These are phyloP conservation scores for Penicillium occitanis DNA, from an alignment of 2,329 filamentous ascomycete species.

Conservation along the genomic window DNA sequence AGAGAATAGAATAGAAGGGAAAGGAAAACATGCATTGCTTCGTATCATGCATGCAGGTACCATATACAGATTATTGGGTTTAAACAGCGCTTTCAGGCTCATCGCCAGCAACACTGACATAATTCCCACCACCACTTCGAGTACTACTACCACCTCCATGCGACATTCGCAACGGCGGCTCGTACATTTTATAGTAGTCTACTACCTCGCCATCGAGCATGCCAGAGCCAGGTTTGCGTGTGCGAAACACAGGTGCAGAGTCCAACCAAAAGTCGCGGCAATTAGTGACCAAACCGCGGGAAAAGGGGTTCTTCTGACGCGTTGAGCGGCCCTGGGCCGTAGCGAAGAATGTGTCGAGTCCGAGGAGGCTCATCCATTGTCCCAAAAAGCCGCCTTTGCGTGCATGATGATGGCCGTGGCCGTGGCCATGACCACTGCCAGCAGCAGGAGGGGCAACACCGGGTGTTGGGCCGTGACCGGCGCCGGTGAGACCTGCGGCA, in stretches of 20 bases:
- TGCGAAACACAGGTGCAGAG: conserved; percentile 75
- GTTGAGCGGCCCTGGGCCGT: conserved; percentile 68
- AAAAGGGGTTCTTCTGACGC: conserved; percentile 76
- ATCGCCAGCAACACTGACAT: conserved; percentile 56
- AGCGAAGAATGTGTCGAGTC: conserved; percentile 89
- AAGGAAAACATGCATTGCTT: not conserved
- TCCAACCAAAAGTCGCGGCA: conserved; percentile 98
- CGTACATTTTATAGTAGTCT: conserved; percentile 88
- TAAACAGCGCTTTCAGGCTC: conserved; percentile 37
- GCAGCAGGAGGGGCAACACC: conserved; percentile 42
- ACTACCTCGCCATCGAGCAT: conserved; percentile 75
- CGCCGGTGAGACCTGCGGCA: conserved; percentile 67
- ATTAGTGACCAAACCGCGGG: conserved; percentile 77
- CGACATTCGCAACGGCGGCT: conserved; percentile 70
- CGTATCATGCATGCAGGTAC: not conserved
- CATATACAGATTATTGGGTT: conserved; percentile 8
- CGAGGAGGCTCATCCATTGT: conserved; percentile 80
- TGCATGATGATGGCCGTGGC: conserved; percentile 46
- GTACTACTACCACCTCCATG: conserved; percentile 38
- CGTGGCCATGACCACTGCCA: conserved; percentile 24
- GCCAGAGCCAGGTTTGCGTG: conserved; percentile 70
- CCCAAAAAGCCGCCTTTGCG: conserved; percentile 64
- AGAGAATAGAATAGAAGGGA: not conserved
- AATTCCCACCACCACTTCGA: conserved; percentile 45
- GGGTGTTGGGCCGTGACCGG: conserved; percentile 64